phyloP scores from a whole-genome alignment of 176 grass and related monocot species.

The Hordeum vulgare region DNA sequence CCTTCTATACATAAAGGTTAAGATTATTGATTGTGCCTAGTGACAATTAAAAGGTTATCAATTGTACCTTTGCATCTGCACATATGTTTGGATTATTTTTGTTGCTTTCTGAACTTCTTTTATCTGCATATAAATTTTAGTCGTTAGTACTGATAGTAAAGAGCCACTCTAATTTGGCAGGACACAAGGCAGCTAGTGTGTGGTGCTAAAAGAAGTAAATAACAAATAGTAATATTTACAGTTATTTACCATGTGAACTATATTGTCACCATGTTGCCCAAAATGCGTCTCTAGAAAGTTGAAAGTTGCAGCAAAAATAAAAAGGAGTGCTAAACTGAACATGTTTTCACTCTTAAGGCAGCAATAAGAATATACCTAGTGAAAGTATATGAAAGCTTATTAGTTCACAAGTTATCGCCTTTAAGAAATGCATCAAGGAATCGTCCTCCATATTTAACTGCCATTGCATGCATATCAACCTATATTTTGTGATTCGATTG shows the following conservation, averaged over 20 bases:
- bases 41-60: neutral
- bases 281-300: constrained; percentile 68
- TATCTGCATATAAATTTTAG: constrained; percentile 44
- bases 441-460: constrained; percentile 81
- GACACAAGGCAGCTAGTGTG: constrained; percentile 1
- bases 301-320: constrained; percentile 43
- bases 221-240: neutral
- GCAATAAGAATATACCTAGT: constrained; percentile 1
- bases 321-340: neutral
- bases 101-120: constrained; percentile 76
- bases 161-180: neutral
- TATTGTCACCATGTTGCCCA: constrained; percentile 36
- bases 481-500: constrained; percentile 13
- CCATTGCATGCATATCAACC: constrained; percentile 72
- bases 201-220: constrained; percentile 10
- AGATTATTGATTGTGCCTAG: constrained; percentile 18
- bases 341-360: constrained; percentile 21
- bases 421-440: constrained; percentile 86
- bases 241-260: constrained; percentile 55
- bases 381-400: constrained; percentile 2
- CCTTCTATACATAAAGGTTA: no score
- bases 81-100: constrained; percentile 85
- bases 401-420: constrained; percentile 29
- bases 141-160: constrained; percentile 3
- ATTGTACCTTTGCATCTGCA: constrained; percentile 70